These are phyloP conservation scores for Trichoderma harzianum DNA, from an alignment of 2,329 filamentous ascomycete genomes.

Conservation along the genomic window DNA sequence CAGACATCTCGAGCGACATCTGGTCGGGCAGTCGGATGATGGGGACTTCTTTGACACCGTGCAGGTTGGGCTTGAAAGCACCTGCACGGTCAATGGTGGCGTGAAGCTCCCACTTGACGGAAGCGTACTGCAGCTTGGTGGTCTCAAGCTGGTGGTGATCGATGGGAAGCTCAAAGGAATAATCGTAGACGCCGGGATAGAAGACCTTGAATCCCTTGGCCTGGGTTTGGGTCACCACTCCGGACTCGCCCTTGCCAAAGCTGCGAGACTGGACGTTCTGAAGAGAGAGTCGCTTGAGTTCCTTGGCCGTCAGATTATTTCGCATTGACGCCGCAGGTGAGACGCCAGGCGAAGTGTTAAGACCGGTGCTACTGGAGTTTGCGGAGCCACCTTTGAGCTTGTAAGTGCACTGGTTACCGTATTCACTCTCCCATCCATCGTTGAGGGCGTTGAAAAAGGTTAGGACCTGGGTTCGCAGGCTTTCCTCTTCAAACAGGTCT, in stretches of 20 bases:
- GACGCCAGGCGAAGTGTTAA: conserved; percentile 24
- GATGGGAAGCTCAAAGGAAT: conserved; percentile 80
- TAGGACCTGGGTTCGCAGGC: conserved; percentile 80
- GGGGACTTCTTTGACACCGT: conserved; percentile 76
- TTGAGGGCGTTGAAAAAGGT: conserved; percentile 86
- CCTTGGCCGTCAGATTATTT: conserved; percentile 40
- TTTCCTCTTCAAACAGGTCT: conserved; percentile 79
- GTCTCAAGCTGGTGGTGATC: conserved; percentile 88
- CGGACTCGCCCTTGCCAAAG: conserved; percentile 74
- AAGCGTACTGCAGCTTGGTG: conserved; percentile 80
- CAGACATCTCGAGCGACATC: conserved; percentile 82
- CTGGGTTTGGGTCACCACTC: conserved; percentile 56
- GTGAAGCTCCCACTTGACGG: conserved; percentile 84
- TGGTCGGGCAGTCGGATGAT: conserved; percentile 85
- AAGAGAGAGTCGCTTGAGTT: conserved; percentile 67
- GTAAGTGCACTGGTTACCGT: conserved; percentile 61
- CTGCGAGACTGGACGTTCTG: conserved; percentile 80
- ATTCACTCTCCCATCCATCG: conserved; percentile 57
- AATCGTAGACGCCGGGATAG: conserved; percentile 65
- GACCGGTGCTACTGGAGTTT: conserved; percentile 34
- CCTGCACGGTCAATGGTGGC: conserved; percentile 81
- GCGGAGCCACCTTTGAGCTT: conserved; percentile 41
- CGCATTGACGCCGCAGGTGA: conserved; percentile 25
- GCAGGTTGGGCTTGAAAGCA: conserved; percentile 83
- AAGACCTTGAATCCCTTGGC: conserved; percentile 83